phyloP scores from a whole-genome alignment of 2,329 filamentous ascomycete genomes.

The Trichoderma pleuroti region DNA sequence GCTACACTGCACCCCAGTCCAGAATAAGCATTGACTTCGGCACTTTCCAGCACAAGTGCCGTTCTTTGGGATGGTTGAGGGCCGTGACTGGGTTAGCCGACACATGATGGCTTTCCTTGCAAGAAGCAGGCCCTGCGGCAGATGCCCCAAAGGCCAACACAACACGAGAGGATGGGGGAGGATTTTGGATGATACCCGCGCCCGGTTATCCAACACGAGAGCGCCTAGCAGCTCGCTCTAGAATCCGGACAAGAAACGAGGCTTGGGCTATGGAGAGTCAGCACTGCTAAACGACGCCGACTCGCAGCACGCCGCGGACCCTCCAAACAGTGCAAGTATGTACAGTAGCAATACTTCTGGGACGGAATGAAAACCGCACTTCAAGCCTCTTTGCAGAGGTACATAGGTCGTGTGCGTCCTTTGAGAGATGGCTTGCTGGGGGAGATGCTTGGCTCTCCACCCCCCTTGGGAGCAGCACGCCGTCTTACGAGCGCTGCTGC shows the following conservation, averaged over 20 bases:
- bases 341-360: too few relatives aligned
- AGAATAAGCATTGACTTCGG: constrained; percentile 7
- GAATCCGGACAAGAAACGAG: neutral
- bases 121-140: neutral
- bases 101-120: neutral
- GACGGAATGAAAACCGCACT: constrained; percentile 8
- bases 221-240: neutral
- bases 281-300: neutral
- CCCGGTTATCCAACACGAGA: neutral
- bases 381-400: neutral
- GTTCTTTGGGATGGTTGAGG: neutral
- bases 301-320: neutral
- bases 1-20: neutral
- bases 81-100: constrained; percentile 1
- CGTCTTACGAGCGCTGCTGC: neutral
- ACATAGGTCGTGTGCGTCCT: neutral
- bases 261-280: neutral
- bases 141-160: neutral
- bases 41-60: constrained; percentile 15
- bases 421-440: neutral
- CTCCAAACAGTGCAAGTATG: neutral
- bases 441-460: neutral
- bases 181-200: neutral
- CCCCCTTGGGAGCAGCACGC: neutral
- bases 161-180: neutral